Conservation (phyloP, 495 filamentous ascomycete species). For the Xylaria palmicola region DNA sequence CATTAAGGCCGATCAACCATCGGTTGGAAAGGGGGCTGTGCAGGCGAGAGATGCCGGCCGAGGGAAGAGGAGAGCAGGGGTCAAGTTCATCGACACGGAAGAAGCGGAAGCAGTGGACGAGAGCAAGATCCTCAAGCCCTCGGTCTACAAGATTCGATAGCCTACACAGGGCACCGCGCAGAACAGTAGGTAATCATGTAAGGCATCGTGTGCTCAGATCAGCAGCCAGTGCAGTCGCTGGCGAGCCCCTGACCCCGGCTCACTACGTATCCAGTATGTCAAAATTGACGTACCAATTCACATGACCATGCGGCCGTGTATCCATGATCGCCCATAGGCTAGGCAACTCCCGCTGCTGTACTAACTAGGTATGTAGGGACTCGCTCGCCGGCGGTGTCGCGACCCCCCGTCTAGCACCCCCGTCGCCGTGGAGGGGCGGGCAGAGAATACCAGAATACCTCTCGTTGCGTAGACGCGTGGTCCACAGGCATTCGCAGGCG, state of each 20-base stretch:
- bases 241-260: background rate
- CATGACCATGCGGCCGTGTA: background rate
- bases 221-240: background rate
- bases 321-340: background rate
- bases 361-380: no score
- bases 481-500: slow-evolving; percentile 4
- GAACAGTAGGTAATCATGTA: no score
- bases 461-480: background rate
- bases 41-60: slow-evolving; percentile 34
- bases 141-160: slow-evolving; percentile 90
- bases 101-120: slow-evolving; percentile 56
- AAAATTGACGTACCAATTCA: background rate
- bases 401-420: background rate
- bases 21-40: slow-evolving; percentile 65
- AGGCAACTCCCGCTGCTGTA: background rate
- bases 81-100: slow-evolving; percentile 52
- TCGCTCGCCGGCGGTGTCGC: no score
- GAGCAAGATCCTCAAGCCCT: slow-evolving; percentile 82
- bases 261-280: background rate
- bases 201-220: background rate
- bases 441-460: background rate
- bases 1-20: slow-evolving; percentile 69
- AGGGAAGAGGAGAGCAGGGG: slow-evolving; percentile 58
- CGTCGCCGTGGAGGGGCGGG: background rate
- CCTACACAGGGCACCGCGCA: background rate